Base-by-base conservation (phyloP, 257 asterid species). In the Apocynum venetum region DNA sequence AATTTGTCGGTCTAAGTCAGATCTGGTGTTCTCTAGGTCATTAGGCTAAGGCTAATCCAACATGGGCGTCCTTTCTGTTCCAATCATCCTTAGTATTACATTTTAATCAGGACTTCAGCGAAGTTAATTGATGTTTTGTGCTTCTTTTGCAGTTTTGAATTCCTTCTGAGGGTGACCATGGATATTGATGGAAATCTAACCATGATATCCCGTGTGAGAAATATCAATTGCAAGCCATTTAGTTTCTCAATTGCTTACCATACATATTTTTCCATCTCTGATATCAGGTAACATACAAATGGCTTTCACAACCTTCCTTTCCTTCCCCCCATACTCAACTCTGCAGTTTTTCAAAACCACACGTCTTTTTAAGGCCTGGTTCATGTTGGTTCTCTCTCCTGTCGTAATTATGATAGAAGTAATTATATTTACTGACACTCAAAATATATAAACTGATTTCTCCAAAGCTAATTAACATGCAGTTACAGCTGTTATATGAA, bases 241-340 rank as follows among this genome's bases (percentile, higher is more conserved):
- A 89, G 97, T 64, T 94, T 94, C 93, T 85, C 97, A 17, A 80
- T 94, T 41, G 92, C 94, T 69, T 89, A 83, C 67, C 98, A 85
- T 79, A 89, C 98, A 0, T 91, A 94, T 57, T 84, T 92, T 78
- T 83, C 96, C 2, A 87, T 92, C 78, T 94, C 96, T 0, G 97
- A 92, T 83, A 92, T 94, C 87, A 92, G 97, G 98, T 94, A 75
- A 68, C 64, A 35, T 59, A 66, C 73, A 51, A 41, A 25, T 19
- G 1, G 17, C 57, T 65, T 47, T 44, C 36, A 25, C 52, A 46
- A 14, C 36, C 73, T 10, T 43, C n/a, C 12, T 60, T 60, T 40
- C 35, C 15, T 7, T 66, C 46, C 44, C 48, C 49, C 7, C 8
- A 46, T 46, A 6, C 49, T 46, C 7, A 25, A 25, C 31, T 25